Conservation (phyloP, 1,284 basidiomycete species). For the Cutaneotrichosporon sp. region DNA sequence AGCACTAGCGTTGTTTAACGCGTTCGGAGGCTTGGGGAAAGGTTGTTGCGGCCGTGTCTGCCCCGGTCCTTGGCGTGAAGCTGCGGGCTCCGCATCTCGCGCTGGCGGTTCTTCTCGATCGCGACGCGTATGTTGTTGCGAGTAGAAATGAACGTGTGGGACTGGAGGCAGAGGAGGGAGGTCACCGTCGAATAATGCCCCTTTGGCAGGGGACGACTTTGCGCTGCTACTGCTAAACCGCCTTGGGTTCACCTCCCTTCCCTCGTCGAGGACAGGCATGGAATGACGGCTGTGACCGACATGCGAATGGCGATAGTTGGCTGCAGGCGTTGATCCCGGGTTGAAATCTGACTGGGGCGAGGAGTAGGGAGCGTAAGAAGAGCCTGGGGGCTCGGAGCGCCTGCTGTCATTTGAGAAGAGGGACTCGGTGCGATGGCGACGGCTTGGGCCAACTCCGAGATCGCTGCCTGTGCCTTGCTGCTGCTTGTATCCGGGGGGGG, state of each 20-base stretch:
- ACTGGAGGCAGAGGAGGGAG: not conserved
- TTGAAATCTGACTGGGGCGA: not conserved
- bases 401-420: not conserved
- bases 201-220: not conserved
- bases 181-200: constrained; percentile 4
- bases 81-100: not conserved
- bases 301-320: too few species aligned
- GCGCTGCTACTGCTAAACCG: not conserved
- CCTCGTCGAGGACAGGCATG: not conserved
- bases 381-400: not conserved
- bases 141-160: not conserved
- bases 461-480: not conserved
- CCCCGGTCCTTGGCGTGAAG: not conserved
- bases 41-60: too few species aligned
- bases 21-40: too few species aligned
- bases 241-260: too few species aligned
- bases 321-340: too few species aligned
- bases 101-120: too few species aligned
- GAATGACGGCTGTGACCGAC: too few species aligned
- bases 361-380: not conserved
- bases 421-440: not conserved
- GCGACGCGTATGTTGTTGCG: too few species aligned
- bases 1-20: too few species aligned
- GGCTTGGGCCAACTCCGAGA: not conserved
- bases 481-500: not conserved